Base-by-base conservation (phyloP, 1,284 basidiomycete genomes). In the Stereum hirsutum region DNA sequence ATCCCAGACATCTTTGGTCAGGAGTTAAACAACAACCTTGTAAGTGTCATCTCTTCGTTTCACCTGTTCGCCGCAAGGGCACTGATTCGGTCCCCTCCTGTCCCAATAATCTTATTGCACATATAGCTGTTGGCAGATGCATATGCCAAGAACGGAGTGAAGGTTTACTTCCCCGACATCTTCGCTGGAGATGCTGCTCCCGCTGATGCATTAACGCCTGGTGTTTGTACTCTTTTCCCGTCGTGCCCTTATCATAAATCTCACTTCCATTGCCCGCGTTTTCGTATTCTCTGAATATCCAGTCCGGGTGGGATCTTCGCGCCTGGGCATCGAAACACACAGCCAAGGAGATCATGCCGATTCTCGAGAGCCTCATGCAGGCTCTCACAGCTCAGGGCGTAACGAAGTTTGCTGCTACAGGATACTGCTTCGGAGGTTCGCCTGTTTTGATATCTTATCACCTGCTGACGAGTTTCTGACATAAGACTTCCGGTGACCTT, bases 71-170 rank as follows among this genome's bases (percentile, higher is more conserved):
- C 28, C n/a, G n/a, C n/a, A n/a, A n/a, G n/a, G n/a, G n/a, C 12
- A 15, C n/a, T 21, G 25, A 14, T 48, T 57, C 41, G n/a, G 7
- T 39, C 20, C 28, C 11, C 15, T n/a, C n/a, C 34, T n/a, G 20
- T 10, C 19, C 8, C 6, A n/a, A n/a, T n/a, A n/a, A n/a, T n/a
- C n/a, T n/a, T 17, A 39, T n/a, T 19, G 23, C 23, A 15, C 23
- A 11, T 15, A 3, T 53, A 83, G 78, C 66, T 83, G 24, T 63
- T 84, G 27, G 75, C 69, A 11, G 87, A 89, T 54, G 78, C 77
- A 54, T 89, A 81, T 61, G 84, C 86, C 14, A 66, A 65, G 23
- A 81, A 84, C 50, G 86, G 85, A 10, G 82, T 75, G 68, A 77
- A 77, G 69, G 71, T 69, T 6, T 64, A 81, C 46, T 52, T 71